phyloP scores from a whole-genome alignment of 306 rosid species.

The Prinsepia uniflora region DNA sequence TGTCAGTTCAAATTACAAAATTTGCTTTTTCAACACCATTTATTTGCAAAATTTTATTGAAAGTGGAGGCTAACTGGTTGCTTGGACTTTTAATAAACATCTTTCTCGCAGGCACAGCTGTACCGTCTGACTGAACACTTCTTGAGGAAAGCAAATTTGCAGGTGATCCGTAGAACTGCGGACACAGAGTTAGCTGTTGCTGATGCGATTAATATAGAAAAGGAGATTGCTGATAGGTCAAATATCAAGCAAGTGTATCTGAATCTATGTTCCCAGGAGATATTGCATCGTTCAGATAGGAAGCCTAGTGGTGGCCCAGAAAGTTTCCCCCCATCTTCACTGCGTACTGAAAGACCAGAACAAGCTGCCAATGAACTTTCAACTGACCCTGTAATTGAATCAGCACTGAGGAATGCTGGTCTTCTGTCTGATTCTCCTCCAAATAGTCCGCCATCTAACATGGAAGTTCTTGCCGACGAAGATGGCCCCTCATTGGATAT shows the following conservation, averaged over 20 bases:
- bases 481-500: conserved; percentile 23
- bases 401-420: conserved; percentile 87
- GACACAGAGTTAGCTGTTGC: conserved; percentile 91
- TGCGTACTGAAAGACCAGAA: conserved; percentile 39
- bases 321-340: conserved; percentile 31
- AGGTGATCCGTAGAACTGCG: conserved; percentile 67
- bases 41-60: not conserved
- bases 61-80: conserved; percentile 8
- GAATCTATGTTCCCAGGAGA: conserved; percentile 84
- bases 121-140: conserved; percentile 81
- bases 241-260: conserved; percentile 79
- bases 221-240: conserved; percentile 80
- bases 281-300: conserved; percentile 50
- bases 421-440: conserved; percentile 88
- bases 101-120: conserved; percentile 68
- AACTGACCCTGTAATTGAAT: conserved; percentile 54
- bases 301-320: conserved; percentile 42
- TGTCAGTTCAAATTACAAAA: not conserved
- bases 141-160: conserved; percentile 65
- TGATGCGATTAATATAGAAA: conserved; percentile 90
- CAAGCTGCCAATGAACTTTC: conserved; percentile 35
- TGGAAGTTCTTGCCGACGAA: conserved; percentile 36
- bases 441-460: conserved; percentile 52
- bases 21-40: not conserved
- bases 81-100: conserved; percentile 9